A percentile compares a stretch with the other conserved stretches of the same genome.
Conservation (phyloP, 2,329 filamentous ascomycete genomes). For the Fusarium stilboides region DNA sequence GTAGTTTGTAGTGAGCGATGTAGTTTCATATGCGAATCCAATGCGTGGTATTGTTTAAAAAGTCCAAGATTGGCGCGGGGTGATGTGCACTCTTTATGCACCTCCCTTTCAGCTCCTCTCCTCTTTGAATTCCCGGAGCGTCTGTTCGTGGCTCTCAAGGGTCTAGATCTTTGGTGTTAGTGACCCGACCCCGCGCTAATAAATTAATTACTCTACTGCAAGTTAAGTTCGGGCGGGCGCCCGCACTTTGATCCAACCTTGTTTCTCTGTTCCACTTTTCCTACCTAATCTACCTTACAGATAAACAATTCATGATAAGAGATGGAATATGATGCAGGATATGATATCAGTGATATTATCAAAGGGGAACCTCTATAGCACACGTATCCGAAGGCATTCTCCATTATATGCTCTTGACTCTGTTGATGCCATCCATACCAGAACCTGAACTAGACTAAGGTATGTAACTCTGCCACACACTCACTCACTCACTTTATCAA, state of each 20-base stretch:
- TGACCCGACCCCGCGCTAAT: constrained; percentile 30
- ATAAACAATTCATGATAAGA: background rate
- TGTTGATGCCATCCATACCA: background rate
- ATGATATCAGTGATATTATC: too few relatives aligned
- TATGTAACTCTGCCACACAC: constrained; percentile 12
- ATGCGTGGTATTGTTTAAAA: background rate
- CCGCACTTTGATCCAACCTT: constrained; percentile 32
- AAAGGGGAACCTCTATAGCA: too few relatives aligned
- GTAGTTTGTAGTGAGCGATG: too few relatives aligned
- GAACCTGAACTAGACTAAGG: too few relatives aligned
- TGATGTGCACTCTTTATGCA: constrained; percentile 3
- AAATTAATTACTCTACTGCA: constrained; percentile 6
- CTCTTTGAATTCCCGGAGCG: background rate
- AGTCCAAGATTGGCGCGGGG: background rate
- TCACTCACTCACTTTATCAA: background rate
- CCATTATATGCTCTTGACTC: background rate
- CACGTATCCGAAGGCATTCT: too few relatives aligned
- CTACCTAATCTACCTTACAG: background rate
- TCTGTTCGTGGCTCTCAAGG: constrained; percentile 5
- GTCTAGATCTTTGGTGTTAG: constrained; percentile 32
- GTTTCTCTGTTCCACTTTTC: constrained; percentile 23
- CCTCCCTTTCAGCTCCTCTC: background rate
- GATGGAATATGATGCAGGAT: too few relatives aligned
- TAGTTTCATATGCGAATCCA: too few relatives aligned
- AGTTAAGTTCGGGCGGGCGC: constrained; percentile 1